A percentile compares a stretch with the other conserved stretches of the same genome.
These are phyloP conservation scores for Cordyceps javanica DNA, from an alignment of 2,329 filamentous ascomycete species.

Conservation along the genomic window DNA sequence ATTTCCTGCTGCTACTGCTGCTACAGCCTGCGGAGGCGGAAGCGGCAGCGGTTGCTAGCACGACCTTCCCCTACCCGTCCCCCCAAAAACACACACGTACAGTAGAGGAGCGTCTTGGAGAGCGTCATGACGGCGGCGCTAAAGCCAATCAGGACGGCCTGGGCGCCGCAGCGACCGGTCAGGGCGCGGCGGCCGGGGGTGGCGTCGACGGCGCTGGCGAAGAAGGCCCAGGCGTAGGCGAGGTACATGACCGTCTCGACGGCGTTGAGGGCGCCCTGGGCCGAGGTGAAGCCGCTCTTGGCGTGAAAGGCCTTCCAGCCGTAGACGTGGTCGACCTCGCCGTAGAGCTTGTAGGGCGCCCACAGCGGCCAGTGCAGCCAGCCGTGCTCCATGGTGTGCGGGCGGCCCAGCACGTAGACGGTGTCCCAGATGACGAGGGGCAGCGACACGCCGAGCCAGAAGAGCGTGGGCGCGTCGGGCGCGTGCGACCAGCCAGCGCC, in stretches of 20 bases:
- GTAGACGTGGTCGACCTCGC: conserved; percentile 73
- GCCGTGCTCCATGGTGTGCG: conserved; percentile 76
- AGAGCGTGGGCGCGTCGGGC: conserved; percentile 42
- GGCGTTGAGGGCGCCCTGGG: conserved; percentile 64
- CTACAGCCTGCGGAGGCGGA: too few species aligned
- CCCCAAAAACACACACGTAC: conserved; percentile 32
- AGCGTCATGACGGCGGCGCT: conserved; percentile 53
- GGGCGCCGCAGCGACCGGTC: conserved; percentile 36
- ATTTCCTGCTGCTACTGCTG: too few species aligned
- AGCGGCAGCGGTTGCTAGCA: too few species aligned
- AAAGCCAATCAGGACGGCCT: conserved; percentile 44
- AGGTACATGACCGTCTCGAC: conserved; percentile 61
- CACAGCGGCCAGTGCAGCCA: conserved; percentile 65
- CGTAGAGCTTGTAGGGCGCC: conserved; percentile 75
- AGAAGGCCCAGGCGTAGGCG: conserved; percentile 44
- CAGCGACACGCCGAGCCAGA: conserved; percentile 70
- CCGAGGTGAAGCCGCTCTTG: conserved; percentile 68
- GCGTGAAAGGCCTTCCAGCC: conserved; percentile 65
- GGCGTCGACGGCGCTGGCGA: conserved; percentile 19
- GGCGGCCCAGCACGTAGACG: conserved; percentile 71
- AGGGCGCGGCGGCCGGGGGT: conserved; percentile 26
- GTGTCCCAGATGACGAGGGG: conserved; percentile 80
- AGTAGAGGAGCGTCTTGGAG: conserved; percentile 57
- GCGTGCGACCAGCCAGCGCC: conserved; percentile 36
- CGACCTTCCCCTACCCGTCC: neutral